Evolutionary conservation across 2,329 filamentous ascomycete genomes (phyloP).

Genomic region (Venturia asperata): DNA sequence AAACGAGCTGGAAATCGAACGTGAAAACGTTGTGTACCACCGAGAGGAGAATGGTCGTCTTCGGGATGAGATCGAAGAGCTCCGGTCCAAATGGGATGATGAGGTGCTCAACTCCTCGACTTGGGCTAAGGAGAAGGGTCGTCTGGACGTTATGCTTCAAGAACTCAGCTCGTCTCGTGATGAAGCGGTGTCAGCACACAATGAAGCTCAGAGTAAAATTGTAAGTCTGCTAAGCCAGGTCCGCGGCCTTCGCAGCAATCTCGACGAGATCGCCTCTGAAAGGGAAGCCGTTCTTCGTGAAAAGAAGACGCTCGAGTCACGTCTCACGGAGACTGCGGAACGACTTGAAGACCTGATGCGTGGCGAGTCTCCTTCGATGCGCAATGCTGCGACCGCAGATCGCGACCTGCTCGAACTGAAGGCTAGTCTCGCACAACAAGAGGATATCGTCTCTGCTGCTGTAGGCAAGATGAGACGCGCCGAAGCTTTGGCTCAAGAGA

Average conservation of each 20-base stretch:
- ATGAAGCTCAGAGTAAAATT: conserved; percentile 89
- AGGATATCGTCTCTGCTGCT: conserved; percentile 84
- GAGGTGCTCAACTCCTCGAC: conserved; percentile 96
- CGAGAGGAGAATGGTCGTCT: conserved; percentile 78
- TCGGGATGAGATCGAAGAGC: conserved; percentile 90
- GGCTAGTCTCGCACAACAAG: conserved; percentile 79
- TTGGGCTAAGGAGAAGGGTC: conserved; percentile 95
- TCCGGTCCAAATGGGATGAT: conserved; percentile 95
- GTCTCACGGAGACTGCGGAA: conserved; percentile 78
- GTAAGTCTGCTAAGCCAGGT: conserved; percentile 87
- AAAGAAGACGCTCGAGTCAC: conserved; percentile 80
- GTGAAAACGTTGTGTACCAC: conserved; percentile 80
- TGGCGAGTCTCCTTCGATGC: conserved; percentile 78
- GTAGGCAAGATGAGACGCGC: conserved; percentile 96
- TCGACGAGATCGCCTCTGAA: conserved; percentile 81
- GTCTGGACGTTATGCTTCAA: conserved; percentile 80
- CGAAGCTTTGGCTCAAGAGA: conserved; percentile 77
- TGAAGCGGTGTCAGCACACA: conserved; percentile 86
- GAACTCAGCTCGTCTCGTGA: conserved; percentile 88
- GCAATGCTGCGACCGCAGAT: conserved; percentile 82
- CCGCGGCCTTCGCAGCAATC: conserved; percentile 68
- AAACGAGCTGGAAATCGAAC: conserved; percentile 86
- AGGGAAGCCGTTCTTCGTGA: conserved; percentile 78
- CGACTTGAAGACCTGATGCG: conserved; percentile 81
- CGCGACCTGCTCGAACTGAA: conserved; percentile 86